phyloP scores from a whole-genome alignment of 495 filamentous ascomycete genomes.

The Neurospora sp. region DNA sequence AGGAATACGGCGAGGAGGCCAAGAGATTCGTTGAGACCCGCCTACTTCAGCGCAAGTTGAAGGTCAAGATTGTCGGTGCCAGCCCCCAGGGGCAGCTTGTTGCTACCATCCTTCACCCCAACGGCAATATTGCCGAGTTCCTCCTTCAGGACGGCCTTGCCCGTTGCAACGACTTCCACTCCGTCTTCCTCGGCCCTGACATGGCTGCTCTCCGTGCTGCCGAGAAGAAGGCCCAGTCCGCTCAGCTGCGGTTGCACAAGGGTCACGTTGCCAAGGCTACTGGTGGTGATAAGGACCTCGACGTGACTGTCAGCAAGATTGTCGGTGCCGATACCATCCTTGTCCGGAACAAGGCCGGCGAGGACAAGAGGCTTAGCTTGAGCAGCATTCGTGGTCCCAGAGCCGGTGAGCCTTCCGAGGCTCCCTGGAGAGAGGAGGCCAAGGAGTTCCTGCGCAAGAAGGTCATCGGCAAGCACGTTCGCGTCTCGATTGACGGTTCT shows the following conservation, averaged over 20 bases:
- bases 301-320: slow-evolving; percentile 76
- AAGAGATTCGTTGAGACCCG: slow-evolving; percentile 75
- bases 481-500: slow-evolving; percentile 78
- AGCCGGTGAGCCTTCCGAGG: slow-evolving; percentile 43
- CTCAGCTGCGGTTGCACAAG: slow-evolving; percentile 66
- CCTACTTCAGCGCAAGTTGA: slow-evolving; percentile 75
- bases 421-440: slow-evolving; percentile 81
- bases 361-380: slow-evolving; percentile 81
- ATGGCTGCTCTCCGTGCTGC: slow-evolving; percentile 82
- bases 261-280: slow-evolving; percentile 54
- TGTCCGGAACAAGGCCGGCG: slow-evolving; percentile 69
- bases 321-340: slow-evolving; percentile 84
- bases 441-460: slow-evolving; percentile 94
- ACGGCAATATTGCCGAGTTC: slow-evolving; percentile 84
- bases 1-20: slow-evolving; percentile 80
- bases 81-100: slow-evolving; percentile 81
- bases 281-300: slow-evolving; percentile 45
- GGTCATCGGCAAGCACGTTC: slow-evolving; percentile 90
- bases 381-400: slow-evolving; percentile 91
- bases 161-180: slow-evolving; percentile 88
- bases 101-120: slow-evolving; percentile 70
- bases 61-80: slow-evolving; percentile 69
- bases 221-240: slow-evolving; percentile 73
- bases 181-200: slow-evolving; percentile 70
- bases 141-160: slow-evolving; percentile 81